phyloP scores from a whole-genome alignment of 2,329 filamentous ascomycete species.

The Helicocarpus griseus region DNA sequence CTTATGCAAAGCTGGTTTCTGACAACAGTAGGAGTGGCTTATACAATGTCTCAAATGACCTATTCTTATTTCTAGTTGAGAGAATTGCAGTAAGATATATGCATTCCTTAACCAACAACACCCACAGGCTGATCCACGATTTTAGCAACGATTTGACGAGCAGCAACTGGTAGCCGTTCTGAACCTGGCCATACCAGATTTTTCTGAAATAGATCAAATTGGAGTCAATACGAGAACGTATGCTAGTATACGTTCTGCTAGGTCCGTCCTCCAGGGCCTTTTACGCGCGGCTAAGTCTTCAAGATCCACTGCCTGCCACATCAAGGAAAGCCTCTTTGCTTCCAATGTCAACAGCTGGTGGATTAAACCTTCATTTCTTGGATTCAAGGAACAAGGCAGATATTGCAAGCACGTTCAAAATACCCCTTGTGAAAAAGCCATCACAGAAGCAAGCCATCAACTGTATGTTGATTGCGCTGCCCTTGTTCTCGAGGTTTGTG shows the following conservation, averaged over 20 bases:
- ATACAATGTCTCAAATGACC: slow-evolving; percentile 15
- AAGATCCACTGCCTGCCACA: background rate
- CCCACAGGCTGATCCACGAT: slow-evolving; percentile 10
- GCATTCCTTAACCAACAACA: too few species aligned
- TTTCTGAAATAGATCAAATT: background rate
- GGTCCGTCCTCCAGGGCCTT: background rate
- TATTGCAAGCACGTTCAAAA: background rate
- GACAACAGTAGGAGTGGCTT: slow-evolving; percentile 16
- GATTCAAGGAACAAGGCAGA: background rate
- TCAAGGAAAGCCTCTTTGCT: background rate
- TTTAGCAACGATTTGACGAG: slow-evolving; percentile 4
- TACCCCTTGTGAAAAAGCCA: background rate
- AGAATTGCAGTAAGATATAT: slow-evolving; percentile 28
- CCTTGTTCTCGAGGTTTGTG: background rate
- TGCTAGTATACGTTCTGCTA: background rate
- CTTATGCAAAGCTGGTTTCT: slow-evolving; percentile 19
- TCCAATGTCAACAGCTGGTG: background rate
- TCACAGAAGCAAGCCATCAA: background rate
- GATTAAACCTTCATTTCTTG: background rate
- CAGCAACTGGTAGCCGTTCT: background rate
- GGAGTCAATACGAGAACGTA: background rate
- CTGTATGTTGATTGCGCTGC: background rate
- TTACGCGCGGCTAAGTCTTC: background rate
- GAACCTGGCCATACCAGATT: background rate
- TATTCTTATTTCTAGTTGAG: slow-evolving; percentile 23